phyloP scores from a whole-genome alignment of 2,329 filamentous ascomycete species.

The Thielaviopsis populi region DNA sequence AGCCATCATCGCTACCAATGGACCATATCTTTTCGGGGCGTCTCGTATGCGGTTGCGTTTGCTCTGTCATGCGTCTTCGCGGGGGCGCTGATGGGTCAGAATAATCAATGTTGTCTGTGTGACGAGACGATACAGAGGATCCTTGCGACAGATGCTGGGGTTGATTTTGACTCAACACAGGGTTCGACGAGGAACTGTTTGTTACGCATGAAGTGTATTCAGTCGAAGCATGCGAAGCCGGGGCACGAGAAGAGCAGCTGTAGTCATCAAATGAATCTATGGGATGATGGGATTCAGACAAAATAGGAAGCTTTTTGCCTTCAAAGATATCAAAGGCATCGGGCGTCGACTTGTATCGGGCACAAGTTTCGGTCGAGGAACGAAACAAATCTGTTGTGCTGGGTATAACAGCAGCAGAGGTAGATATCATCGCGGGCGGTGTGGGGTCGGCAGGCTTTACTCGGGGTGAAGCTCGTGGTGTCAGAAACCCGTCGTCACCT shows the following conservation, averaged over 20 bases:
- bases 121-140: background rate
- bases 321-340: conserved; percentile 10
- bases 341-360: conserved; percentile 26
- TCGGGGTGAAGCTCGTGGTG: conserved; percentile 14
- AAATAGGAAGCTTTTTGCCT: conserved; percentile 3
- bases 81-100: background rate
- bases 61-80: conserved; percentile 5
- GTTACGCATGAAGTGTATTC: conserved; percentile 8
- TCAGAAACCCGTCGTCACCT: conserved; percentile 13
- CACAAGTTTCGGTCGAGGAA: conserved; percentile 25
- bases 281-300: background rate
- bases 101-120: background rate
- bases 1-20: conserved; percentile 36
- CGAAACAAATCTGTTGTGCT: conserved; percentile 24
- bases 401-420: conserved; percentile 11
- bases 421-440: conserved; percentile 15
- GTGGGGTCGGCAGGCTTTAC: conserved; percentile 7
- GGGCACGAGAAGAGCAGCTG: conserved; percentile 9
- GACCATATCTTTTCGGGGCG: conserved; percentile 48
- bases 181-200: background rate
- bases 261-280: conserved; percentile 8
- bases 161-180: background rate
- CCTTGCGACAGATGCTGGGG: background rate
- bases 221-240: background rate
- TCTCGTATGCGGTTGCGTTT: conserved; percentile 19